Percentiles rank a stretch among this genome's conserved stretches.
Conservation (phyloP, 1,284 basidiomycete species). For the Vanrija pseudolonga region DNA sequence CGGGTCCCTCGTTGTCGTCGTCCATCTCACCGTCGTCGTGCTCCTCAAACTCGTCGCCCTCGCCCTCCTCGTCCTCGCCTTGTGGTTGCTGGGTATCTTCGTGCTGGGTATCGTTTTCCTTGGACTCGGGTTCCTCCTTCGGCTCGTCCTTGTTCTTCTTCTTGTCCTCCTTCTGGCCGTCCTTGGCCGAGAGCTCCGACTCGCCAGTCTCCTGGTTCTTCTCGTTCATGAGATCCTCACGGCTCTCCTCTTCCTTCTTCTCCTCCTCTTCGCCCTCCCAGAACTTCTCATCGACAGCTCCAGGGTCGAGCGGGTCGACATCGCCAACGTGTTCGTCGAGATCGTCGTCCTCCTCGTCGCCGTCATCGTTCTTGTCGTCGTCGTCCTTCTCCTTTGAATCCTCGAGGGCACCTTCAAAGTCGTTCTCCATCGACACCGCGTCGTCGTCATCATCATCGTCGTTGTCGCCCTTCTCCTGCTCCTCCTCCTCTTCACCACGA, state of each 20-base stretch:
- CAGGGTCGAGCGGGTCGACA: constrained; percentile 80
- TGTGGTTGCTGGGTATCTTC: constrained; percentile 28
- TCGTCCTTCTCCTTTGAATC: constrained; percentile 63
- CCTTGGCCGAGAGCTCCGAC: constrained; percentile 73
- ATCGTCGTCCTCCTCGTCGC: constrained; percentile 56
- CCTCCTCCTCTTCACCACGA: constrained; percentile 64
- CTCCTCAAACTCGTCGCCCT: constrained; percentile 34
- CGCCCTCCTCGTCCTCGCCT: constrained; percentile 31
- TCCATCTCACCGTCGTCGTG: constrained; percentile 48
- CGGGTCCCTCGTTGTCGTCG: constrained; percentile 45
- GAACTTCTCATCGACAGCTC: constrained; percentile 90
- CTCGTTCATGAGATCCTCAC: constrained; percentile 50
- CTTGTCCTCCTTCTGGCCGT: constrained; percentile 50
- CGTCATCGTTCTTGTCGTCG: constrained; percentile 57
- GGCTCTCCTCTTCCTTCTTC: constrained; percentile 46
- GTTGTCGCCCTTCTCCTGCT: constrained; percentile 54
- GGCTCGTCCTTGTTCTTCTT: constrained; percentile 46
- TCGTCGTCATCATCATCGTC: constrained; percentile 63
- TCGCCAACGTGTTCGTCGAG: constrained; percentile 83
- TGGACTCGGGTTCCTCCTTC: constrained; percentile 43
- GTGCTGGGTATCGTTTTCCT: constrained; percentile 30
- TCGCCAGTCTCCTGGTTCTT: constrained; percentile 50
- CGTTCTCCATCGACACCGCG: constrained; percentile 58
- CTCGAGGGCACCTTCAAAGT: constrained; percentile 74
- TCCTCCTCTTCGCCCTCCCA: constrained; percentile 78